Evolutionary conservation across 2,329 filamentous ascomycete genomes (phyloP), one percentile per base, ranked within the genome.

Genomic region (Clonostachys sp.): DNA sequence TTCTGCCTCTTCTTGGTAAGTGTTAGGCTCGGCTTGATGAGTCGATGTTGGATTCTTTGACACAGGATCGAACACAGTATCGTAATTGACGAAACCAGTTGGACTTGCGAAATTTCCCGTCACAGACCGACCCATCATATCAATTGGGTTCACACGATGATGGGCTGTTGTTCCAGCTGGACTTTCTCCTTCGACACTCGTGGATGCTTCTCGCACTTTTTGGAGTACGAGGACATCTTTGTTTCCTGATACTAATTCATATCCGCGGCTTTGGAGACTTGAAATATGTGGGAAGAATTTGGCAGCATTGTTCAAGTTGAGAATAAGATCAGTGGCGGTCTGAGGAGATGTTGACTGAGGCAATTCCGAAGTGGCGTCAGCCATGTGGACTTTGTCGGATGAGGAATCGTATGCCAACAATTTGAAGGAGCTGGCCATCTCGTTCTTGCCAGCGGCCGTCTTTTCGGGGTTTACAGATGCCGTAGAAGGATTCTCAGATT

Each of bases 161-260:
- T n/a, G 45, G 7, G 48, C 41, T 12, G 47, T 34, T 47, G 30
- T 48, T 20, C 34, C 41, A 20, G 42, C 16, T 45, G 34, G 45
- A 17, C 17, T 34, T 34, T 14, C 43, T 44, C n/a, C 6, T 17
- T 17, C 45, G 20, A 4, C 9, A 30, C 24, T 30, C 24, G 6
- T 42, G 3, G 57, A 53, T 9, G 51, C 52, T 10, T 53, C 48
- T 24, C 64, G 69, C 5, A 80, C 73, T 62, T 86, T 84, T 52
- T 81, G 81, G 57, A 88, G 86, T 5, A 89, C 75, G 24, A 89
- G 71, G 5, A 87, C 71, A 52, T 88, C 76, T 6, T 76, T 77
- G 43, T 72, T 72, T 2, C 83, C 84, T 3, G 83, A 81, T 2
- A 84, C 75, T 38, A 87, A 81, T 55, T 87, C 83, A 51, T 82